These are phyloP conservation scores for Backusella westeae DNA, from an alignment of 192 early-diverging fungal genomes.

Conservation along the genomic window DNA sequence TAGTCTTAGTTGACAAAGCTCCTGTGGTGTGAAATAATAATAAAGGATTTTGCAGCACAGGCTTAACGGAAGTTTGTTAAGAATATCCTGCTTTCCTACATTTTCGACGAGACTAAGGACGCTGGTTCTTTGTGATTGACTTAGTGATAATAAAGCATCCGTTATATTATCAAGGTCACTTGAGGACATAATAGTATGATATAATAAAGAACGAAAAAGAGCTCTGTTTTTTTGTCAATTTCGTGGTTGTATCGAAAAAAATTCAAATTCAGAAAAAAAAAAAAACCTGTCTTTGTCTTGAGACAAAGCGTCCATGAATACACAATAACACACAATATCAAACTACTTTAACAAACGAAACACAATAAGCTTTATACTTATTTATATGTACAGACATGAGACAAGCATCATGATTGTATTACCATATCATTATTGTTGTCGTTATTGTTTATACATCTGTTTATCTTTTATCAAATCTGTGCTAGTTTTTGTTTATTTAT, in stretches of 20 bases:
- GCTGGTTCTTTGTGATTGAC: neutral
- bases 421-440: neutral
- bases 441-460: neutral
- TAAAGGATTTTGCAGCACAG: neutral
- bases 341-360: too few relatives aligned
- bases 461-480: neutral
- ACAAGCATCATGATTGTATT: too few relatives aligned
- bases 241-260: too few relatives aligned
- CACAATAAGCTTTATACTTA: too few relatives aligned
- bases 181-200: neutral
- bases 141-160: neutral
- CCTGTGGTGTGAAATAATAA: slow-evolving; percentile 8
- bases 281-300: too few relatives aligned
- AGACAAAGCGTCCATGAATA: too few relatives aligned
- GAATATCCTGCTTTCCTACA: slow-evolving; percentile 1
- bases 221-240: neutral
- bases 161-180: neutral
- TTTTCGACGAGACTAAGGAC: neutral
- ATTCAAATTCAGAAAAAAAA: too few relatives aligned
- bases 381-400: too few relatives aligned
- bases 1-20: slow-evolving; percentile 2
- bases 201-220: neutral
- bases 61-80: neutral
- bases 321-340: too few relatives aligned
- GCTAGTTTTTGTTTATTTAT: neutral